A percentile compares a stretch with the other conserved stretches of the same genome.
Conservation (phyloP, 2,329 filamentous ascomycete species). For the Westerdykella aurantiaca region DNA sequence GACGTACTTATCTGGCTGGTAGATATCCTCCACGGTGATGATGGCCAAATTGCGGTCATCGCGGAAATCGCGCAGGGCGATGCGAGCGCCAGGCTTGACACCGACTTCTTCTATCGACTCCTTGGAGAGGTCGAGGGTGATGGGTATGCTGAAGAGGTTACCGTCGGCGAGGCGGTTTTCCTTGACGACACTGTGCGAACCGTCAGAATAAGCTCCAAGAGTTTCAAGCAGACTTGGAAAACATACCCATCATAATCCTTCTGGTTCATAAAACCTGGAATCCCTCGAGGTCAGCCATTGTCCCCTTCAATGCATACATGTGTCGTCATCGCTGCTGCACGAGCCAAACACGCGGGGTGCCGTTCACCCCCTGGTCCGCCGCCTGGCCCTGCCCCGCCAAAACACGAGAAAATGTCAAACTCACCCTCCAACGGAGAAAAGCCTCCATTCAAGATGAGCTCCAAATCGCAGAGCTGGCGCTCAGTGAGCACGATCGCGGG, state of each 20-base stretch:
- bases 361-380: background rate
- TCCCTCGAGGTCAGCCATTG: constrained; percentile 10
- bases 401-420: constrained; percentile 15
- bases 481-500: constrained; percentile 81
- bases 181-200: constrained; percentile 69
- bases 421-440: constrained; percentile 97
- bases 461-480: constrained; percentile 94
- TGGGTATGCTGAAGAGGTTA: constrained; percentile 92
- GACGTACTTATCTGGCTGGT: constrained; percentile 86
- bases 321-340: constrained; percentile 12
- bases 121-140: constrained; percentile 80
- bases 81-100: constrained; percentile 72
- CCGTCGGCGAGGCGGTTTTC: constrained; percentile 82
- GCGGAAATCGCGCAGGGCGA: constrained; percentile 89
- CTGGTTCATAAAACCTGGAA: constrained; percentile 90
- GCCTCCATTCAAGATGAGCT: constrained; percentile 93
- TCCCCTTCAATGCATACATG: background rate
- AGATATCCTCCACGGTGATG: constrained; percentile 90
- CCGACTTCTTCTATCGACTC: constrained; percentile 67
- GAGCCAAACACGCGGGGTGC: constrained; percentile 25
- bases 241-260: constrained; percentile 89
- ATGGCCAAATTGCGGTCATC: constrained; percentile 96
- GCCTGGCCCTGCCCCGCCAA: constrained; percentile 1
- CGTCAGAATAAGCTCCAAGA: background rate
- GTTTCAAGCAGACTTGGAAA: background rate